These are phyloP conservation scores for Cardiosporidium cionae DNA, from an alignment of 169 alveolate species.

Conservation along the genomic window DNA sequence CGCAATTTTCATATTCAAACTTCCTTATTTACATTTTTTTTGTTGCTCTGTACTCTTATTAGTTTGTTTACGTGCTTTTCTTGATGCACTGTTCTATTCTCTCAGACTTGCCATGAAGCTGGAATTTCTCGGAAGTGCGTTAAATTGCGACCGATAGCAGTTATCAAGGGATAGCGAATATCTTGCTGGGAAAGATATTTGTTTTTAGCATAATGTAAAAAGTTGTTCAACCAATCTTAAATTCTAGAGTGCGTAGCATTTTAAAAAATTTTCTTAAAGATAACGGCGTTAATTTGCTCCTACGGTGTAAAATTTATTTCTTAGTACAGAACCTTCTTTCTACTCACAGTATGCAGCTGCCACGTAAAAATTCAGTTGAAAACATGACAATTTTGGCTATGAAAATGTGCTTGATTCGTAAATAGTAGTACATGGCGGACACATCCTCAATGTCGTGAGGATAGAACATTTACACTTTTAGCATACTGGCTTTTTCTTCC, in stretches of 20 bases:
- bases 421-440: too few relatives aligned
- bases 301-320: too few relatives aligned
- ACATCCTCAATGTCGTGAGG: too few relatives aligned
- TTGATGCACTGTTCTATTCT: neutral
- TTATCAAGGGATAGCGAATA: conserved; percentile 64
- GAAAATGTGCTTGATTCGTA: too few relatives aligned
- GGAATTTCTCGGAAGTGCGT: conserved; percentile 73
- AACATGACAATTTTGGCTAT: too few relatives aligned
- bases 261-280: neutral
- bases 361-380: too few relatives aligned
- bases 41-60: neutral
- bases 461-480: too few relatives aligned
- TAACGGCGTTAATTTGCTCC: too few relatives aligned
- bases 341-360: too few relatives aligned
- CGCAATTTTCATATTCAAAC: neutral
- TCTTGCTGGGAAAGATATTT: neutral
- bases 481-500: too few relatives aligned
- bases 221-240: neutral
- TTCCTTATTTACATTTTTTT: neutral
- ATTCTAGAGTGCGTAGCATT: neutral
- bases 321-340: too few relatives aligned
- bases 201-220: neutral
- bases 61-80: neutral
- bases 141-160: conserved; percentile 75
- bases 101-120: conserved; percentile 68